Percentiles rank a stretch among this genome's conserved stretches.
phyloP scores from a whole-genome alignment of 345 rosid genomes.

The Ailanthus altissimus region DNA sequence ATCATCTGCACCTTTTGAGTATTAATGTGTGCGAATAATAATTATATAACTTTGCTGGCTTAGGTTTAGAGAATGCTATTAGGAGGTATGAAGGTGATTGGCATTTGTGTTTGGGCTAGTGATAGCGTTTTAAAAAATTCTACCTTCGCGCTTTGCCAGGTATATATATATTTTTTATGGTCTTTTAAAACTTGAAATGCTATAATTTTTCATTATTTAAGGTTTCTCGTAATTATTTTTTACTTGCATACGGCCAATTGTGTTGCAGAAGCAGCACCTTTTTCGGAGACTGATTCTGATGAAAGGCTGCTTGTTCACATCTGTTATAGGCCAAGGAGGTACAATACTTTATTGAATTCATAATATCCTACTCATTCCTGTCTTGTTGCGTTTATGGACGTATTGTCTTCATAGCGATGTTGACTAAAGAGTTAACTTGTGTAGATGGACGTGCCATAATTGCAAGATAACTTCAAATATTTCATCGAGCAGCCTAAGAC shows the following conservation, averaged over 20 bases:
- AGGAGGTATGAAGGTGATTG: conserved; percentile 87
- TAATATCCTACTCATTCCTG: neutral
- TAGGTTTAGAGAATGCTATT: conserved; percentile 88
- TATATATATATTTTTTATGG: conserved; percentile 25
- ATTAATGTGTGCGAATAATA: conserved; percentile 5
- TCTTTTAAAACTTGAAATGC: neutral
- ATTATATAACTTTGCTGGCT: conserved; percentile 6
- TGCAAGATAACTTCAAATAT: conserved; percentile 61
- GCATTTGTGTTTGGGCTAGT: conserved; percentile 89
- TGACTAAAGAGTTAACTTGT: conserved; percentile 22
- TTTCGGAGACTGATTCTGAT: conserved; percentile 44
- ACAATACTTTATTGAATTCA: neutral
- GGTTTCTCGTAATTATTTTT: neutral
- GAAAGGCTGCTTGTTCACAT: conserved; percentile 81
- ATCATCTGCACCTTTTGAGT: no score
- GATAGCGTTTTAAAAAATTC: conserved; percentile 80
- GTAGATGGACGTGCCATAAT: conserved; percentile 84
- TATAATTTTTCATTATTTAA: no score
- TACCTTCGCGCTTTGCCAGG: conserved; percentile 71
- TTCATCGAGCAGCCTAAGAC: conserved; percentile 67
- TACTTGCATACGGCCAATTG: conserved; percentile 64
- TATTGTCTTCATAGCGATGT: neutral
- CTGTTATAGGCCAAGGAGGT: conserved; percentile 90
- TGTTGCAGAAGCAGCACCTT: conserved; percentile 66
- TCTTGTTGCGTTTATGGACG: neutral